These are phyloP conservation scores for Chalara sp. DNA, from an alignment of 2,329 filamentous ascomycete species.

Conservation along the genomic window DNA sequence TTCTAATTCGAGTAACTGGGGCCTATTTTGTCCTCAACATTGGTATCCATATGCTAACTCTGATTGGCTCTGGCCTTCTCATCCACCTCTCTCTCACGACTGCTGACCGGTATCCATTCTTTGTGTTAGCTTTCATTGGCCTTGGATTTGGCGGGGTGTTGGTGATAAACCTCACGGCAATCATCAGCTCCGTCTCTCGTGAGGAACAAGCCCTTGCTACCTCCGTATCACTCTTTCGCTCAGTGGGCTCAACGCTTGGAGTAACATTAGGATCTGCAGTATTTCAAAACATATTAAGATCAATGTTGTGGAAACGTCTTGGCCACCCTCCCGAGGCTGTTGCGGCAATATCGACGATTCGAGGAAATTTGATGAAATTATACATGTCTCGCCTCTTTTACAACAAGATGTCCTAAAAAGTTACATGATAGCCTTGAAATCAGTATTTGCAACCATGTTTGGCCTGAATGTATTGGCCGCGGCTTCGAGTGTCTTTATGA, in stretches of 20 bases:
- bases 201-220: slow-evolving; percentile 68
- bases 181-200: slow-evolving; percentile 59
- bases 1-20: slow-evolving; percentile 61
- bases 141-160: slow-evolving; percentile 55
- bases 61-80: slow-evolving; percentile 44
- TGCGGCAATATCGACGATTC: too few relatives aligned
- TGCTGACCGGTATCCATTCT: slow-evolving; percentile 41
- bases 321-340: too few relatives aligned
- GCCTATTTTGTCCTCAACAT: slow-evolving; percentile 64
- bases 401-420: too few relatives aligned
- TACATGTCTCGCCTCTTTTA: too few relatives aligned
- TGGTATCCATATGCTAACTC: slow-evolving; percentile 29
- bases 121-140: slow-evolving; percentile 43
- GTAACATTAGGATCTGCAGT: slow-evolving; percentile 34
- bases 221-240: slow-evolving; percentile 73
- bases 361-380: too few relatives aligned
- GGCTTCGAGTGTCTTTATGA: too few relatives aligned
- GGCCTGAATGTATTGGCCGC: too few relatives aligned
- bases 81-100: slow-evolving; percentile 48
- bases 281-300: slow-evolving; percentile 9
- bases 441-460: too few relatives aligned
- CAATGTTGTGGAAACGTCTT: too few relatives aligned
- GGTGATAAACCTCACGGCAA: slow-evolving; percentile 61
- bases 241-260: slow-evolving; percentile 61
- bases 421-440: too few relatives aligned